These are phyloP conservation scores for Antrodiella citrinella DNA, from an alignment of 768 basidiomycete genomes.

Conservation along the genomic window DNA sequence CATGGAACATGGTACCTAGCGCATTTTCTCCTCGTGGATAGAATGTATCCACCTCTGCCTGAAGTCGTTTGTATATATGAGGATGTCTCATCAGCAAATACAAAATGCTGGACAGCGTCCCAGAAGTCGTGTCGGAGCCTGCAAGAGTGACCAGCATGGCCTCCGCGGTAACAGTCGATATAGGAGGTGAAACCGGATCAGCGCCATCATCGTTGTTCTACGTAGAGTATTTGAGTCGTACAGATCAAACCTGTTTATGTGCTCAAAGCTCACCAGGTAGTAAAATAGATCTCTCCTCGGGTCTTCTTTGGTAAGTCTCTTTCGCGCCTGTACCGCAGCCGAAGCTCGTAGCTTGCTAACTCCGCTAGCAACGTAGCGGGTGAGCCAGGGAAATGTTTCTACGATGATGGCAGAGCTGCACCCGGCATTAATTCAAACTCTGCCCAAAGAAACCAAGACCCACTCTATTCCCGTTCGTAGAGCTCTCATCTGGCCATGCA, in stretches of 20 bases:
- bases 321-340: neutral
- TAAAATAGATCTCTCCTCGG: constrained; percentile 30
- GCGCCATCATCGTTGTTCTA: constrained; percentile 35
- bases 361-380: neutral
- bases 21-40: constrained; percentile 30
- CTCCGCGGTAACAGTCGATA: constrained; percentile 30
- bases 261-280: constrained; percentile 25
- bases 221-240: neutral
- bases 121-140: constrained; percentile 38
- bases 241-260: neutral
- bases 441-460: constrained; percentile 6
- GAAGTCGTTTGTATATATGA: constrained; percentile 26
- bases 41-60: constrained; percentile 32
- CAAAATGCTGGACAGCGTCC: constrained; percentile 28
- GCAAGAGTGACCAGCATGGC: constrained; percentile 35
- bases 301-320: neutral
- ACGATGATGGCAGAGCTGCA: neutral
- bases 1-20: constrained; percentile 5
- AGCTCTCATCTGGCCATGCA: neutral
- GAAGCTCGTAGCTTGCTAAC: neutral
- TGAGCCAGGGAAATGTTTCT: constrained; percentile 8
- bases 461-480: neutral
- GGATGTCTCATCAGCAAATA: constrained; percentile 27
- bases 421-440: constrained; percentile 6
- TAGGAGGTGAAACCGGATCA: constrained; percentile 27